phyloP scores from a whole-genome alignment of 2,329 filamentous ascomycete species.

The Claviceps humidiphila region DNA sequence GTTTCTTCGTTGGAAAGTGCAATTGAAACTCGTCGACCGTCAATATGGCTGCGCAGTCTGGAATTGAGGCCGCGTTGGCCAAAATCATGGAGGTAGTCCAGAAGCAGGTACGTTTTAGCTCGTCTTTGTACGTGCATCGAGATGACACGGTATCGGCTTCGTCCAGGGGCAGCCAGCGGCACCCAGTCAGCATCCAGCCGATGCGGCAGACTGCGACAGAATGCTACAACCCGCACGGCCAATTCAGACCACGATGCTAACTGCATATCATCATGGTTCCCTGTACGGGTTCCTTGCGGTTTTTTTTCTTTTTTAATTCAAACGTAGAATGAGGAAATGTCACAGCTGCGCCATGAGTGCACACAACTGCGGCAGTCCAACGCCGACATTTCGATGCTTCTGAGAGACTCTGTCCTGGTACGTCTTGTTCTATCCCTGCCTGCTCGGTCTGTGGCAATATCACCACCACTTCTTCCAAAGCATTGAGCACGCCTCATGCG shows the following conservation, averaged over 20 bases:
- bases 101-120: slow-evolving; percentile 9
- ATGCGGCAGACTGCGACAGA: not conserved
- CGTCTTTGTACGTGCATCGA: not conserved
- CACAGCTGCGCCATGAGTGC: slow-evolving; percentile 12
- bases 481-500: not conserved
- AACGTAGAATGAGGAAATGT: slow-evolving; percentile 12
- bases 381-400: slow-evolving; percentile 11
- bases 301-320: not conserved
- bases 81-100: slow-evolving; percentile 12
- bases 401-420: slow-evolving; percentile 11
- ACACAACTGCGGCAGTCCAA: slow-evolving; percentile 13
- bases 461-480: not conserved
- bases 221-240: not conserved
- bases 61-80: slow-evolving; percentile 10
- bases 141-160: slow-evolving; percentile 3
- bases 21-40: not conserved
- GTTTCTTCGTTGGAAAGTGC: not conserved
- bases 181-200: not conserved
- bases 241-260: not conserved
- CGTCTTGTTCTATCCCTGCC: not conserved
- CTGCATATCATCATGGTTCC: not conserved
- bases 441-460: not conserved
- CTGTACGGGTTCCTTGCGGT: too few relatives aligned
- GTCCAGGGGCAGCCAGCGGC: not conserved
- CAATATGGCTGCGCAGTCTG: slow-evolving; percentile 7